Conservation (phyloP, 2,329 filamentous ascomycete species). For the Madurella mycetomatis region DNA sequence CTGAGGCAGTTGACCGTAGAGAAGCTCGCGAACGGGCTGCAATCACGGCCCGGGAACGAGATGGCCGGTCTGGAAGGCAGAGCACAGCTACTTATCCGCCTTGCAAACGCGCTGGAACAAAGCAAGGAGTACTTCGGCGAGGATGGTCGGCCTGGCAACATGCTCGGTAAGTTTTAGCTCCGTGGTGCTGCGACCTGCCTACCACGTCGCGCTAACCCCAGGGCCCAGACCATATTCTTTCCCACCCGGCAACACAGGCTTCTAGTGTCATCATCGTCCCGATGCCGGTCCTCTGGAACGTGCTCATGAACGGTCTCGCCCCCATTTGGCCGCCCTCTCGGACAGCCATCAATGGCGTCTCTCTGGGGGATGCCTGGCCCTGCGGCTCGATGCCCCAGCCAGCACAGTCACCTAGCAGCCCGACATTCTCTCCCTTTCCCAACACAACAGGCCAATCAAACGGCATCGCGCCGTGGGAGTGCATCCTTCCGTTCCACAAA, state of each 20-base stretch:
- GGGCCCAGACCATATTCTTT: constrained; percentile 78
- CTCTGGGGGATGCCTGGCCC: constrained; percentile 91
- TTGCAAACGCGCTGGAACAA: constrained; percentile 68
- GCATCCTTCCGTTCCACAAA: constrained; percentile 75
- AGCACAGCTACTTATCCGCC: constrained; percentile 69
- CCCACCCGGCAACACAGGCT: constrained; percentile 83
- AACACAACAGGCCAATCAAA: constrained; percentile 30
- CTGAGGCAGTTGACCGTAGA: constrained; percentile 70
- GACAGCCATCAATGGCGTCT: constrained; percentile 79
- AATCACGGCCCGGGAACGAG: constrained; percentile 75
- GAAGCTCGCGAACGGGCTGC: constrained; percentile 73
- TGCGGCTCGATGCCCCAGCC: constrained; percentile 72
- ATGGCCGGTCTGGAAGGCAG: constrained; percentile 83
- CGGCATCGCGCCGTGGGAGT: constrained; percentile 64
- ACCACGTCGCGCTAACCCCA: constrained; percentile 20
- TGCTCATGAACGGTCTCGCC: constrained; percentile 80
- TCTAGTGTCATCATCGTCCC: constrained; percentile 83
- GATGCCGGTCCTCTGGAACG: constrained; percentile 82
- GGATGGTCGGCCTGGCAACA: constrained; percentile 82
- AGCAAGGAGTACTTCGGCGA: constrained; percentile 81
- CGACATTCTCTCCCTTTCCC: constrained; percentile 48
- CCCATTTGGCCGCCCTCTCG: constrained; percentile 86
- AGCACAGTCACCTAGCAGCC: constrained; percentile 39
- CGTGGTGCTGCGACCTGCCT: neutral
- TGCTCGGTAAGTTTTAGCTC: constrained; percentile 64